Evolutionary conservation across 2,329 filamentous ascomycete species (phyloP).

Genomic region (Thielaviopsis musarum): DNA sequence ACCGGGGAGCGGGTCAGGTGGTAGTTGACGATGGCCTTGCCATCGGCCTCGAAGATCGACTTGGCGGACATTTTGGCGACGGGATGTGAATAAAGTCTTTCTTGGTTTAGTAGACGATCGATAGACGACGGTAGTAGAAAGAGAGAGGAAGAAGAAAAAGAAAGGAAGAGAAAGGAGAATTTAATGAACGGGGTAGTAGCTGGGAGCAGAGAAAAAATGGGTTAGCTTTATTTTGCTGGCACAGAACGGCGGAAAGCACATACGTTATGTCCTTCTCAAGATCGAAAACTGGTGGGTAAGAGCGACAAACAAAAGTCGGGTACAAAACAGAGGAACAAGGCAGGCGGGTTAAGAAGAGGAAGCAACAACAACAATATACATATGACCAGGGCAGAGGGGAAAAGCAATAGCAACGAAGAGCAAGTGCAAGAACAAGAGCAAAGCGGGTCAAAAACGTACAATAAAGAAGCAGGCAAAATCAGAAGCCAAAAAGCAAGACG

Average conservation of each 20-base stretch:
- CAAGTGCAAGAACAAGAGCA: not conserved
- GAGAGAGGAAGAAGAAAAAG: not conserved
- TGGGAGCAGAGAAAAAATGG: constrained; percentile 1
- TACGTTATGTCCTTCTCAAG: not conserved
- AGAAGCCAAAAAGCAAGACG: not conserved
- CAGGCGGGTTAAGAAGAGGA: not conserved
- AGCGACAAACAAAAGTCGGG: not conserved
- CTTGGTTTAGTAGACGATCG: not conserved
- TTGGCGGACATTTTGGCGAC: constrained; percentile 42
- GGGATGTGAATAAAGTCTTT: not conserved
- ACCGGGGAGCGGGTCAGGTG: constrained; percentile 93
- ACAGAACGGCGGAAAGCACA: not conserved
- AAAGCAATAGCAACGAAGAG: not conserved
- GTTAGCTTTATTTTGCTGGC: not conserved
- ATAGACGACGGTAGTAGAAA: not conserved
- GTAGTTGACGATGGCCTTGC: constrained; percentile 99
- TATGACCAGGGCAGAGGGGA: not conserved
- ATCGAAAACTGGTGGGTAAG: not conserved
- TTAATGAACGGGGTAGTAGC: not conserved
- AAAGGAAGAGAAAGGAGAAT: not conserved
- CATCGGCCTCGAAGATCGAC: constrained; percentile 95
- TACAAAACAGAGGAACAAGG: not conserved
- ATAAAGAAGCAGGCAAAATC: not conserved
- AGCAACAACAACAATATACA: not conserved
- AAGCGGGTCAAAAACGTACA: not conserved